These are phyloP conservation scores for Collybia nuda DNA, from an alignment of 768 basidiomycete species.

Conservation along the genomic window DNA sequence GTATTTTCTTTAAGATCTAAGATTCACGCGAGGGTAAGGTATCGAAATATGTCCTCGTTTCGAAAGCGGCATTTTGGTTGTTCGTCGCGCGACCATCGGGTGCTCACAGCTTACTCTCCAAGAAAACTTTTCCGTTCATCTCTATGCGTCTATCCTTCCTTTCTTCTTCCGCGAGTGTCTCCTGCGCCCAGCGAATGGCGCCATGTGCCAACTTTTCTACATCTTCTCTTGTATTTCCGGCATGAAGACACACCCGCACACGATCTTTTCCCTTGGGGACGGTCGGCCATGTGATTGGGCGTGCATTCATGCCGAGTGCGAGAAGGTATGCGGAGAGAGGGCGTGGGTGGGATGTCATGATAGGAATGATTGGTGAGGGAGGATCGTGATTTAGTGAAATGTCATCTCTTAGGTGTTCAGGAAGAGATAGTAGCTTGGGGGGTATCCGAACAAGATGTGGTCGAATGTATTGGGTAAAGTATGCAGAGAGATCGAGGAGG, in stretches of 20 bases:
- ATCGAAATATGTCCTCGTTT: too few relatives aligned
- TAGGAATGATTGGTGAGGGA: conserved; percentile 80
- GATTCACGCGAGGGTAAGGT: too few relatives aligned
- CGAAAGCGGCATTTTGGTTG: not conserved
- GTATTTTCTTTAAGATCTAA: too few relatives aligned
- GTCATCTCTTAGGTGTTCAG: conserved; percentile 25
- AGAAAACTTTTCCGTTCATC: not conserved
- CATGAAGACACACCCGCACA: conserved; percentile 86
- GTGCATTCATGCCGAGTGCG: conserved; percentile 57
- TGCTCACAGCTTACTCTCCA: conserved; percentile 1
- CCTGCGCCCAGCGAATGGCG: conserved; percentile 48
- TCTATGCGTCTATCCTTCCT: not conserved
- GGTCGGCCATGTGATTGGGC: conserved; percentile 84
- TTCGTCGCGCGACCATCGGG: not conserved
- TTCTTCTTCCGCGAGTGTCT: conserved; percentile 25
- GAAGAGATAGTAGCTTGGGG: conserved; percentile 35
- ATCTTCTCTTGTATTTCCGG: conserved; percentile 66
- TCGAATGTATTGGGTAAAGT: conserved; percentile 33
- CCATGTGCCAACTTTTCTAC: conserved; percentile 56
- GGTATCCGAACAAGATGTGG: conserved; percentile 33
- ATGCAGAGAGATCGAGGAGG: conserved; percentile 45
- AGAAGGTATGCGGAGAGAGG: conserved; percentile 70
- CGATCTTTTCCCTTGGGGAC: conserved; percentile 86
- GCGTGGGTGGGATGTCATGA: conserved; percentile 76
- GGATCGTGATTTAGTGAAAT: conserved; percentile 5